Evolutionary conservation across 116 monocot species (phyloP).

Genomic region (Papilionanthe hybrid): DNA sequence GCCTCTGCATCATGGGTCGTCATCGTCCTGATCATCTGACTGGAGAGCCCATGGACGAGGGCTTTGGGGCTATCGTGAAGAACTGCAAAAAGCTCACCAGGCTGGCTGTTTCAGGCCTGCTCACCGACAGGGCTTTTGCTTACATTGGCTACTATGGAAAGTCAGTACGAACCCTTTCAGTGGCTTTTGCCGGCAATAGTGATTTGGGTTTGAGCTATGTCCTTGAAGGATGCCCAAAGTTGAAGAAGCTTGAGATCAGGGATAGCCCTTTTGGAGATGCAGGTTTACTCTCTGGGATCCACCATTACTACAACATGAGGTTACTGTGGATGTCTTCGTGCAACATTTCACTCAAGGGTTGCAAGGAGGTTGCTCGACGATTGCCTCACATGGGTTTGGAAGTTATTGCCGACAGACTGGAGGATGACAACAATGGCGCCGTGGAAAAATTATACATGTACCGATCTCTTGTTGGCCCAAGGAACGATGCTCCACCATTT

Average conservation of each 20-base stretch:
- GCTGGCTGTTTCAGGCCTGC: constrained; percentile 79
- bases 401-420: constrained; percentile 39
- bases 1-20: constrained; percentile 86
- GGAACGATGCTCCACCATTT: constrained; percentile 66
- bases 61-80: constrained; percentile 85
- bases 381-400: constrained; percentile 68
- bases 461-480: constrained; percentile 66
- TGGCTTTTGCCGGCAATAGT: constrained; percentile 76
- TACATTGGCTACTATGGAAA: constrained; percentile 84
- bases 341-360: constrained; percentile 53
- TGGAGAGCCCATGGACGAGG: constrained; percentile 76
- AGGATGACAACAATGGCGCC: constrained; percentile 22
- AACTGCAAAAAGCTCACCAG: constrained; percentile 85
- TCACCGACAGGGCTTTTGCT: constrained; percentile 69
- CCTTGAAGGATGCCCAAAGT: constrained; percentile 65
- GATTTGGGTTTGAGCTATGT: constrained; percentile 59
- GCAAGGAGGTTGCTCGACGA: constrained; percentile 54
- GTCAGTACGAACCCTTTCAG: constrained; percentile 65
- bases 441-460: constrained; percentile 77
- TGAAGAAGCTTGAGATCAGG: constrained; percentile 90
- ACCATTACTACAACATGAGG: constrained; percentile 87
- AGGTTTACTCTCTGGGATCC: constrained; percentile 60
- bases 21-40: constrained; percentile 60
- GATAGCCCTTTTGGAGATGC: constrained; percentile 76
- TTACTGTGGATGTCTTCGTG: constrained; percentile 91